Conservation (phyloP, 2,329 filamentous ascomycete species). For the Fusarium paranaense region DNA sequence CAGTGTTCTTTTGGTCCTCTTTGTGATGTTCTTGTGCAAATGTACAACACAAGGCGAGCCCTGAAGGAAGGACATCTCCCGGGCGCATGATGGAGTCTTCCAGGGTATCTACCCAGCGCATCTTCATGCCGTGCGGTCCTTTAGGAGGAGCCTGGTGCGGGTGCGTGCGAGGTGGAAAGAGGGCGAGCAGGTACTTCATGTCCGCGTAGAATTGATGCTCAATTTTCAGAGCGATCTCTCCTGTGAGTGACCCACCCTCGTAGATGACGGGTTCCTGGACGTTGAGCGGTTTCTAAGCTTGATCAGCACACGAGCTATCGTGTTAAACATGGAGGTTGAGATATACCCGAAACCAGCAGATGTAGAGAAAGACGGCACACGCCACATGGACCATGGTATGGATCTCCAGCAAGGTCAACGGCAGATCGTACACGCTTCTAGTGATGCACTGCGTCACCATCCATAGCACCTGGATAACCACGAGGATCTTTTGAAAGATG, state of each 20-base stretch:
- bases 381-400: conserved; percentile 39
- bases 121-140: not conserved
- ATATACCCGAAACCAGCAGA: conserved; percentile 36
- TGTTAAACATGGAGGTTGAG: not conserved
- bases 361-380: conserved; percentile 31
- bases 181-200: not conserved
- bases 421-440: conserved; percentile 46
- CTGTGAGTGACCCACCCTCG: not conserved
- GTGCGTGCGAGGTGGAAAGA: not conserved
- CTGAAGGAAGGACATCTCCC: not conserved
- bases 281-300: conserved; percentile 28
- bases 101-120: not conserved
- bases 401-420: conserved; percentile 53
- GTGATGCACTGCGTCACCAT: conserved; percentile 51
- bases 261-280: conserved; percentile 12
- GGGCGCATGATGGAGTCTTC: not conserved
- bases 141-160: not conserved
- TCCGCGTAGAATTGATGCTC: conserved; percentile 19
- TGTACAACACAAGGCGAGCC: not conserved
- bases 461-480: conserved; percentile 54
- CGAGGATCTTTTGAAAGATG: conserved; percentile 49
- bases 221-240: conserved; percentile 11
- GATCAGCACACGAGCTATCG: not conserved
- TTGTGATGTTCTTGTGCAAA: not conserved
- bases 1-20: not conserved